These are phyloP conservation scores for Prinsepia uniflora DNA, from an alignment of 306 rosid genomes.

Conservation along the genomic window DNA sequence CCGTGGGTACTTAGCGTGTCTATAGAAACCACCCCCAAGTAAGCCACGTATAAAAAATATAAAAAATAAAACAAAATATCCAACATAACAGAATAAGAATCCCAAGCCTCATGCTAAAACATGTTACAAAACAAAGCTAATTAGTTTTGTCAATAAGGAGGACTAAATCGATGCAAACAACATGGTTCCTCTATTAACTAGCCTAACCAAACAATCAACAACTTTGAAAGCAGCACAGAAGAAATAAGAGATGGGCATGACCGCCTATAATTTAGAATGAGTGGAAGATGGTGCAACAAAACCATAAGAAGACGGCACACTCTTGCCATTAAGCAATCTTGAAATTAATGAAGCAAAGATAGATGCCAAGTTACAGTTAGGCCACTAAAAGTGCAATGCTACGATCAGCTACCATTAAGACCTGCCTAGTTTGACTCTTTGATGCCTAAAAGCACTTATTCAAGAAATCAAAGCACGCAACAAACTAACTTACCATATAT, in stretches of 20 bases:
- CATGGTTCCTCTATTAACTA: not conserved
- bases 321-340: slow-evolving; percentile 28
- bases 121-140: not conserved
- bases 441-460: slow-evolving; percentile 19
- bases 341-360: slow-evolving; percentile 24
- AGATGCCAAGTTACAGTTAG: slow-evolving; percentile 20
- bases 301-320: slow-evolving; percentile 20
- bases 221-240: not conserved
- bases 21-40: not conserved
- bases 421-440: slow-evolving; percentile 41
- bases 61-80: not conserved
- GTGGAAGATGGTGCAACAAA: slow-evolving; percentile 24
- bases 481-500: slow-evolving; percentile 25
- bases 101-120: not conserved
- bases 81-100: not conserved
- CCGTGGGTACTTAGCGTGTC: not conserved
- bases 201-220: slow-evolving; percentile 9
- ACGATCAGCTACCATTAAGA: slow-evolving; percentile 36
- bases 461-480: slow-evolving; percentile 19
- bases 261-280: slow-evolving; percentile 19
- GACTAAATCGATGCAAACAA: not conserved
- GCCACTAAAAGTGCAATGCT: slow-evolving; percentile 29
- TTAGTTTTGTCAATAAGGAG: not conserved
- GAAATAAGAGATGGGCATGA: slow-evolving; percentile 17
- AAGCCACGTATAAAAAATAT: not conserved